Base-by-base conservation (phyloP, 2,329 filamentous ascomycete species). In the Trichoderma endophyticum region DNA sequence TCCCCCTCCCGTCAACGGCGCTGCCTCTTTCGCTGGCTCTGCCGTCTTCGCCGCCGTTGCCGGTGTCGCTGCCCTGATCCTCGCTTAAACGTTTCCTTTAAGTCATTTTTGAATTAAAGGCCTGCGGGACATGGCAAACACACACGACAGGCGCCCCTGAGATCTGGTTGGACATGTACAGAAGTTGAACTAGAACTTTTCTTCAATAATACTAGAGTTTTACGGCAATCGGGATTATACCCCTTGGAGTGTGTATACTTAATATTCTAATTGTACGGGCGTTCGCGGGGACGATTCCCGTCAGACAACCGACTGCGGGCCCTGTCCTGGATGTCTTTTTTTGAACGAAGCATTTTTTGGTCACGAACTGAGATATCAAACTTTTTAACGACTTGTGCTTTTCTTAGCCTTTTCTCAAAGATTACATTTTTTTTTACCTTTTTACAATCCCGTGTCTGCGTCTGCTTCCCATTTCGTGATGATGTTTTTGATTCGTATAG, bases 41-140 rank as follows among this genome's bases (percentile, higher is more conserved):
- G 84, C 84, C 78, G 73, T 85, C 78, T 81, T 88, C 78, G 88
- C 87, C 80, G 87, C 84, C 75, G 84, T 82, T 63, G 87, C 85
- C 81, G 87, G 86, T 82, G 79, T 87, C 71, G 84, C 82, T 73
- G 87, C 86, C 79, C 81, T 87, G 78, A 77, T 86, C 82, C 81
- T 90, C 78, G 85, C 84, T 80, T 89, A 89, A 86, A 79, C 80
- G 63, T 73, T 76, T 79, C 73, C 77, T 77, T 76, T 78, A 76
- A 78, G 80, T 79, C 74, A 76, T 77, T 78, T 73, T 64, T 71
- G 26, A 76, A 79, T 81, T 78, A 78, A 80, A 70, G 66, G 82
- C 82, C 81, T 80, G 78, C 79, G 78, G 82, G 82, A 78, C 78
- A 80, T 78, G 82, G 80, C 80, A 81, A 60, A 60, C 57, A 21